These are phyloP conservation scores for Periconia digitata DNA, from an alignment of 2,329 filamentous ascomycete species.

Conservation along the genomic window DNA sequence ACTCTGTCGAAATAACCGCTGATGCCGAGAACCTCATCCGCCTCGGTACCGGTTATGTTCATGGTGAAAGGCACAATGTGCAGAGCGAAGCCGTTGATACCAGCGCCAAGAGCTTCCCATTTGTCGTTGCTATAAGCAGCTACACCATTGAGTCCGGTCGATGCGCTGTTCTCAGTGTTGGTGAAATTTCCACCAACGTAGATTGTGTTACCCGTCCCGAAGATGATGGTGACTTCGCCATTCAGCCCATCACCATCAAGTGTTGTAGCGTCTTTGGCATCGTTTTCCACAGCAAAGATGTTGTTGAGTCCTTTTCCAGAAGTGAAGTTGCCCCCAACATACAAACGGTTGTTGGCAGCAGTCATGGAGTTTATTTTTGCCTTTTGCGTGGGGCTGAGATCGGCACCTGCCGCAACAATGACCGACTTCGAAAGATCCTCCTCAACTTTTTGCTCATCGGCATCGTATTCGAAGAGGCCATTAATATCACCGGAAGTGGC, in stretches of 20 bases:
- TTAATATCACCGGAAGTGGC: constrained; percentile 80
- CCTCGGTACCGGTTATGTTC: constrained; percentile 69
- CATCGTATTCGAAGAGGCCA: constrained; percentile 86
- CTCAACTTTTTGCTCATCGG: constrained; percentile 60
- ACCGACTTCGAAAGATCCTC: constrained; percentile 70
- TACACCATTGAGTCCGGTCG: constrained; percentile 70
- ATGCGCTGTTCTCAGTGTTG: constrained; percentile 64
- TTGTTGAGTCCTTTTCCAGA: constrained; percentile 62
- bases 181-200: constrained; percentile 88
- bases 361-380: constrained; percentile 73
- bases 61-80: constrained; percentile 75
- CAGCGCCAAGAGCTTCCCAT: constrained; percentile 81
- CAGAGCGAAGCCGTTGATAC: constrained; percentile 77
- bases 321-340: constrained; percentile 84
- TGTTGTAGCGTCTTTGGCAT: constrained; percentile 60
- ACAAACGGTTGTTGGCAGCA: constrained; percentile 62
- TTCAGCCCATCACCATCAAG: constrained; percentile 76
- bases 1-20: constrained; percentile 79
- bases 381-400: constrained; percentile 58
- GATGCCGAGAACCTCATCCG: constrained; percentile 75
- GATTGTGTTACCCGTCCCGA: constrained; percentile 60
- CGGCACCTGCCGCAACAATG: constrained; percentile 74
- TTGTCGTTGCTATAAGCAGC: constrained; percentile 70
- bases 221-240: constrained; percentile 71
- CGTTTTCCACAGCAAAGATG: constrained; percentile 68